Evolutionary conservation across 805 yeast genomes (phyloP).

Genomic region (Kazachstania kunashirensis): DNA sequence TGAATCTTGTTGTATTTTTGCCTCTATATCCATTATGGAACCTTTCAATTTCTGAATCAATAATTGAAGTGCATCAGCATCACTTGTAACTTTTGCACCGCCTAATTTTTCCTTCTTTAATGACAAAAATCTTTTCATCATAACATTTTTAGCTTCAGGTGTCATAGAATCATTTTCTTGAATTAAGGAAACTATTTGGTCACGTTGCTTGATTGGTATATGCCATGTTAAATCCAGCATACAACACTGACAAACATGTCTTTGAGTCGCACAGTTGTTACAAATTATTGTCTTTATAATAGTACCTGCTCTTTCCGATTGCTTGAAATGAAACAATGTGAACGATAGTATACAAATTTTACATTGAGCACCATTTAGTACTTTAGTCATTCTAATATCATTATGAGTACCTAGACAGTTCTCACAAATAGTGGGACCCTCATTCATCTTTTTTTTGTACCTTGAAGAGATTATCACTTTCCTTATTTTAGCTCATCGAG

Average conservation of each 20-base stretch:
- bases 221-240: constrained; percentile 74
- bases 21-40: not conserved
- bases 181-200: constrained; percentile 68
- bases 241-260: constrained; percentile 84
- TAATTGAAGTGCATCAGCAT: constrained; percentile 37
- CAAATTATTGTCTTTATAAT: constrained; percentile 64
- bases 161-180: constrained; percentile 35
- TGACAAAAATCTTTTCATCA: constrained; percentile 49
- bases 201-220: constrained; percentile 70
- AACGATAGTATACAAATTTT: constrained; percentile 78
- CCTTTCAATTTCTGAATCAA: constrained; percentile 38
- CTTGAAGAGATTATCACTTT: too few species aligned
- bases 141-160: constrained; percentile 40
- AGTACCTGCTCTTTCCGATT: constrained; percentile 30
- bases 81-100: constrained; percentile 30
- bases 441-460: too few species aligned
- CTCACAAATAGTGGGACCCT: constrained; percentile 42
- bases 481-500: too few species aligned
- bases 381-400: constrained; percentile 51
- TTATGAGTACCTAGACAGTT: constrained; percentile 49
- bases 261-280: constrained; percentile 63
- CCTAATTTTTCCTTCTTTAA: constrained; percentile 34
- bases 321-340: constrained; percentile 54
- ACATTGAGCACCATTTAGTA: constrained; percentile 69
- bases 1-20: not conserved